These are phyloP conservation scores for Russula abietina DNA, from an alignment of 768 basidiomycete genomes.

Conservation along the genomic window DNA sequence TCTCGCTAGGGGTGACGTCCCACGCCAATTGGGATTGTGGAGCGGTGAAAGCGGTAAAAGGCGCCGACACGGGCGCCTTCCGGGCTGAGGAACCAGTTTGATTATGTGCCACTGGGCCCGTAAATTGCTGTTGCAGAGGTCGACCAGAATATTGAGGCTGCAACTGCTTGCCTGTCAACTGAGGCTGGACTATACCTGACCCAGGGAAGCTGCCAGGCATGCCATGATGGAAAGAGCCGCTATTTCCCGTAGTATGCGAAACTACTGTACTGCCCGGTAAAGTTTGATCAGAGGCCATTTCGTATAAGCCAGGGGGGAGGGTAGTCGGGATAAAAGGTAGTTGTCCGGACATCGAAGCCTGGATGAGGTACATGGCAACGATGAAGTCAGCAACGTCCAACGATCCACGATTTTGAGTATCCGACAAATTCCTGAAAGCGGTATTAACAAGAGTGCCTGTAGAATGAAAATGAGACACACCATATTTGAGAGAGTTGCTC, in stretches of 20 bases:
- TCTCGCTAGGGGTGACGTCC: conserved; percentile 82
- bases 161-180: conserved; percentile 32
- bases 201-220: conserved; percentile 45
- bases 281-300: conserved; percentile 49
- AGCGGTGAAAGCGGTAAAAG: conserved; percentile 20
- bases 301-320: conserved; percentile 81
- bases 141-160: conserved; percentile 66
- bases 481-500: conserved; percentile 92
- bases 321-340: conserved; percentile 62
- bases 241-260: conserved; percentile 53
- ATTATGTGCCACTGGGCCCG: conserved; percentile 17
- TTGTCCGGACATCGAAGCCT: conserved; percentile 80
- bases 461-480: conserved; percentile 37
- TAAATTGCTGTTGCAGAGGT: conserved; percentile 26
- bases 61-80: conserved; percentile 26
- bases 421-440: conserved; percentile 75
- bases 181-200: conserved; percentile 31
- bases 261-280: conserved; percentile 31
- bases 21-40: conserved; percentile 41
- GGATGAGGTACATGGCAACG: conserved; percentile 94
- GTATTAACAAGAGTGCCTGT: background rate
- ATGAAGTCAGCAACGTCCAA: conserved; percentile 91
- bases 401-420: conserved; percentile 84
- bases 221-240: conserved; percentile 56
- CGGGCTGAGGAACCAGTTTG: conserved; percentile 30